Base-by-base conservation (phyloP, 169 alveolate genomes). In the Nephromyces sp. region DNA sequence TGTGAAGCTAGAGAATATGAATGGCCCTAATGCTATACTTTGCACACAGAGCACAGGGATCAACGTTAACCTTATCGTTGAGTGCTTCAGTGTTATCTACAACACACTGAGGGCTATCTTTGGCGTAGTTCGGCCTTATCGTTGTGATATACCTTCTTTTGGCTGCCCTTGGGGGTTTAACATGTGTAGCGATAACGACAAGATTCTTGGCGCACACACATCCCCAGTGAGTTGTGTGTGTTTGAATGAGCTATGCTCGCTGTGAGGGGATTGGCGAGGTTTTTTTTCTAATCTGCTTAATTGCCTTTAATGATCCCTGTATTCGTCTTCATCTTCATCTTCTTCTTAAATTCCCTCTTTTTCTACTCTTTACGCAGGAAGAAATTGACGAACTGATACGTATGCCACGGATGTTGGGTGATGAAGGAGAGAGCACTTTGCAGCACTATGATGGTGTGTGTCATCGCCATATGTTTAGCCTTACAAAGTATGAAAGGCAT, bases 131-230 rank as follows among this genome's bases (percentile, higher is more conserved):
- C 29, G 33, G 6, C 72, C 77, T 25, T 53, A 53, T 25, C 31
- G 30, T 1, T 31, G 31, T 0, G 77, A 70, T 8, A 53, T 70
- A 29, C 77, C 77, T 15, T 70, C 77, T 3, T 70, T 70, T 34
- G 72, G 72, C 34, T 8, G 29, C 28, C 77, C 77, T 61, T 70
- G 77, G 77, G 77, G 77, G 21, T 70, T 70, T 43, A 15, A 43
- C n/a, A 43, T 43, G 15, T 43, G 57, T n/a, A 15, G 25, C 15
- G 57, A 43, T 43, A n/a, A 43, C 57, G n/a, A 43, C 15, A 43
- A 43, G n/a, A 43, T 43, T 43, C 25, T 43, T 15, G 15, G 57
- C n/a, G n/a, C 57, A 43, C 25, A 43, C 57, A 43, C 15, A 43
- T 43, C n/a, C n/a, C n/a, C 15, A 43, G n/a, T 15, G 57, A 43